Evolutionary conservation across 768 basidiomycete species (phyloP).

Genomic region (Serendipita sp.): DNA sequence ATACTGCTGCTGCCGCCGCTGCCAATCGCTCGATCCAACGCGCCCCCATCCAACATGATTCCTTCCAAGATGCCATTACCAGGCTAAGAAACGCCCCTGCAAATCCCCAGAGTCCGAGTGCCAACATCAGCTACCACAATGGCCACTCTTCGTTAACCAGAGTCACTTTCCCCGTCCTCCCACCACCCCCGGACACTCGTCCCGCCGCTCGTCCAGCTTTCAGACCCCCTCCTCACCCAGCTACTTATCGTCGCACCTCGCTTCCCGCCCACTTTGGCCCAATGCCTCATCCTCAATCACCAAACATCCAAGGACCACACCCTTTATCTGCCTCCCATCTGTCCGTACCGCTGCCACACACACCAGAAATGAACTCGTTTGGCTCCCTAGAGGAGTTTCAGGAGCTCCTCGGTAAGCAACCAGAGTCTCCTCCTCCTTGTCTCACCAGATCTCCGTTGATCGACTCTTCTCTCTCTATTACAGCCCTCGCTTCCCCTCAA

Average conservation of each 20-base stretch:
- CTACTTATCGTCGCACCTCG: constrained; percentile 5
- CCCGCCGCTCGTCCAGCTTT: neutral
- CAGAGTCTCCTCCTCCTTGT: neutral
- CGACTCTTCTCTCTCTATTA: neutral
- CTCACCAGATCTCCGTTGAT: neutral
- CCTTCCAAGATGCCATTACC: constrained; percentile 3
- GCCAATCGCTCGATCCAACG: neutral
- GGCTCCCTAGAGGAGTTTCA: neutral
- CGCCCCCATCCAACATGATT: constrained; percentile 1
- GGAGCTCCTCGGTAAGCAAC: constrained; percentile 1
- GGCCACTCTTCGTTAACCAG: neutral
- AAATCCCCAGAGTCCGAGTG: neutral
- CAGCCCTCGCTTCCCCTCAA: neutral
- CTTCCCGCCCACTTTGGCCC: constrained; percentile 1
- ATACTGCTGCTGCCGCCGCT: neutral
- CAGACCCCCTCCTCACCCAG: neutral
- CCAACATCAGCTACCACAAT: neutral
- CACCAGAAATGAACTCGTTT: constrained; percentile 5
- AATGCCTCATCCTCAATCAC: too few relatives aligned
- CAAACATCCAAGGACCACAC: neutral
- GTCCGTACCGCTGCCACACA: neutral
- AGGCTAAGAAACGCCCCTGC: constrained; percentile 2
- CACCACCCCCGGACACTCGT: constrained; percentile 2
- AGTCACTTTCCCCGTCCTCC: neutral
- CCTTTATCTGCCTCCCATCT: neutral